phyloP scores from a whole-genome alignment of 805 yeast genomes.

The Lipomyces sp. region DNA sequence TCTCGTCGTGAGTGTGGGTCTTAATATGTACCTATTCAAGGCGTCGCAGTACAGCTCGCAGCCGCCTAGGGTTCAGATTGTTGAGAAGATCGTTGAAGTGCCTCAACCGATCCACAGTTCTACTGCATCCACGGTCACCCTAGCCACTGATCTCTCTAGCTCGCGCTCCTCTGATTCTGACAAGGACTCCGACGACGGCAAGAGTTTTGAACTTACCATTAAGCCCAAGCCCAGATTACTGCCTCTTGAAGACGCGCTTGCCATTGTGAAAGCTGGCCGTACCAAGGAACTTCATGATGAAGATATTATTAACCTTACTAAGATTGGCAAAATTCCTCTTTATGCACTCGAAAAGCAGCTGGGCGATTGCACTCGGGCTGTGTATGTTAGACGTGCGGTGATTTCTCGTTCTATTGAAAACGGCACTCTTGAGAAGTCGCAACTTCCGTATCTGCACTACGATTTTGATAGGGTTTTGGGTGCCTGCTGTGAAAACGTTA shows the following conservation, averaged over 20 bases:
- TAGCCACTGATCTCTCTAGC: conserved; percentile 12
- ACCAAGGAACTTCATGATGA: conserved; percentile 62
- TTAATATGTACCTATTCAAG: conserved; percentile 80
- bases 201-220: conserved; percentile 30
- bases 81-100: conserved; percentile 36
- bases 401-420: conserved; percentile 79
- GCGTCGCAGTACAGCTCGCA: conserved; percentile 49
- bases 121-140: conserved; percentile 22
- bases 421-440: conserved; percentile 66
- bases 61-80: conserved; percentile 34
- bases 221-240: conserved; percentile 31
- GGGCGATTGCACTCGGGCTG: conserved; percentile 88
- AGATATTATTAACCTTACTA: conserved; percentile 70
- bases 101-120: conserved; percentile 33
- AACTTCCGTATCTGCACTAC: conserved; percentile 76
- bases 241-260: conserved; percentile 57
- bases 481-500: conserved; percentile 98
- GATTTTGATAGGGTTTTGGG: conserved; percentile 96
- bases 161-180: conserved; percentile 36
- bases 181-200: conserved; percentile 37
- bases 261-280: conserved; percentile 65
- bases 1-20: conserved; percentile 69
- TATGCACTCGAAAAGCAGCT: conserved; percentile 93
- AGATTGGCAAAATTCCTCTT: conserved; percentile 76
- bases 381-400: conserved; percentile 86